These are phyloP conservation scores for Cyanophora paradoxa DNA, from an alignment of 78 protist species.

Conservation along the genomic window DNA sequence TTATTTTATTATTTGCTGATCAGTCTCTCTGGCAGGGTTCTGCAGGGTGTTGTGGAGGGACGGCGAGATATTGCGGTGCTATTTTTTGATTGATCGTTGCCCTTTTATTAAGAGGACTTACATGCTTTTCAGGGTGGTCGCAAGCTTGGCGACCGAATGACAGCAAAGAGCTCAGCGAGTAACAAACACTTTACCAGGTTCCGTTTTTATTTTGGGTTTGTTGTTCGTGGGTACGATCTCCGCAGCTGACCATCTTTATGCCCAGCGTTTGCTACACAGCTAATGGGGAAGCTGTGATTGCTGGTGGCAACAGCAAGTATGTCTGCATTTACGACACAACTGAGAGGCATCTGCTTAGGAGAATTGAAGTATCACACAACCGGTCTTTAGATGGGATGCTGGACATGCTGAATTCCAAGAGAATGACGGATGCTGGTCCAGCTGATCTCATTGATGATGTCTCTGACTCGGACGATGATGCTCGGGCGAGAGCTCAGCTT, in stretches of 20 bases:
- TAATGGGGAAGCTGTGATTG: conserved; percentile 62
- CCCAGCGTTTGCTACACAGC: conserved; percentile 60
- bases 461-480: conserved; percentile 40
- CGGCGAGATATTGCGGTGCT: too few species aligned
- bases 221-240: neutral
- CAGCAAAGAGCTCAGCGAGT: neutral
- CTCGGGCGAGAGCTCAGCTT: conserved; percentile 4
- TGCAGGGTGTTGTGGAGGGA: too few species aligned
- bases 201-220: neutral
- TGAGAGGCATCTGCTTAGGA: neutral
- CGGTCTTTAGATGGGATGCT: conserved; percentile 54
- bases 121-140: conserved; percentile 15
- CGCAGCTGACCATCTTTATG: neutral
- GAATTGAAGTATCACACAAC: conserved; percentile 9
- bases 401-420: conserved; percentile 29
- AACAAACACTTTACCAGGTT: neutral
- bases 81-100: too few species aligned
- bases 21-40: too few species aligned
- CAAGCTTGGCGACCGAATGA: neutral
- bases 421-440: conserved; percentile 45
- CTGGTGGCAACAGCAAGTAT: conserved; percentile 68
- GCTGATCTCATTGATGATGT: conserved; percentile 29
- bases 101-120: too few species aligned
- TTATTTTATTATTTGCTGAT: neutral
- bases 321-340: conserved; percentile 69